Percentiles rank a stretch among this genome's conserved stretches.
Evolutionary conservation across 2,329 filamentous ascomycete species (phyloP).

Genomic region (Cyphellophora europaea): DNA sequence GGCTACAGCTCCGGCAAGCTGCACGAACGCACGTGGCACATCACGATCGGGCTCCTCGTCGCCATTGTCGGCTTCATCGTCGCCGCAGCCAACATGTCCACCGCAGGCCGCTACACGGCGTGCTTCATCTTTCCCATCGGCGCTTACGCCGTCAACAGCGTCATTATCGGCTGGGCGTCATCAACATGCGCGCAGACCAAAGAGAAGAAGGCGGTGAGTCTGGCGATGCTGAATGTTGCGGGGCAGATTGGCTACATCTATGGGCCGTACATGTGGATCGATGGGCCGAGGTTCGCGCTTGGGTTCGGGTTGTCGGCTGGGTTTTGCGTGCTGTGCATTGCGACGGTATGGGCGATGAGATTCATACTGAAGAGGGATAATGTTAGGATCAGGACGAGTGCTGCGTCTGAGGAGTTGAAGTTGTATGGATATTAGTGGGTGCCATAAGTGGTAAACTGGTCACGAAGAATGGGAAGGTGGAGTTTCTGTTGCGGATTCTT

Average conservation of each 20-base stretch:
- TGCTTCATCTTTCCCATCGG: slow-evolving; percentile 23
- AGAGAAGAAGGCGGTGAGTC: slow-evolving; percentile 33
- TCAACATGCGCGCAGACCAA: slow-evolving; percentile 49
- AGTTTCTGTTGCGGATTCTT: too few relatives aligned
- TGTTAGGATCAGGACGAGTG: slow-evolving; percentile 3
- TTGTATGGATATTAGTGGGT: slow-evolving; percentile 7
- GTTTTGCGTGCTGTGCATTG: slow-evolving; percentile 2
- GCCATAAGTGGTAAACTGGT: too few relatives aligned
- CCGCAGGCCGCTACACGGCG: slow-evolving; percentile 21
- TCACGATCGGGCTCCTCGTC: slow-evolving; percentile 51
- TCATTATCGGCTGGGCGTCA: slow-evolving; percentile 33
- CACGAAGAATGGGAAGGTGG: too few relatives aligned
- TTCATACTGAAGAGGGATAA: slow-evolving; percentile 3
- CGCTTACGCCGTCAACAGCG: slow-evolving; percentile 27
- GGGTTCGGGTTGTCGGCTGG: slow-evolving; percentile 2
- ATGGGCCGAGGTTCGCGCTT: slow-evolving; percentile 26
- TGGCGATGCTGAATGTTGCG: slow-evolving; percentile 44
- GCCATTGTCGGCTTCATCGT: slow-evolving; percentile 35
- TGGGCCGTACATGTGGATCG: slow-evolving; percentile 54
- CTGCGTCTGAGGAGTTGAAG: not conserved
- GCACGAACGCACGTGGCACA: slow-evolving; percentile 58
- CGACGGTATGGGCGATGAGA: slow-evolving; percentile 1
- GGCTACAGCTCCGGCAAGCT: slow-evolving; percentile 20
- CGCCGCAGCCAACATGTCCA: slow-evolving; percentile 34
- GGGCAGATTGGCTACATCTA: slow-evolving; percentile 63